phyloP scores from a whole-genome alignment of 2,329 filamentous ascomycete species.

The Fusarium sp. region DNA sequence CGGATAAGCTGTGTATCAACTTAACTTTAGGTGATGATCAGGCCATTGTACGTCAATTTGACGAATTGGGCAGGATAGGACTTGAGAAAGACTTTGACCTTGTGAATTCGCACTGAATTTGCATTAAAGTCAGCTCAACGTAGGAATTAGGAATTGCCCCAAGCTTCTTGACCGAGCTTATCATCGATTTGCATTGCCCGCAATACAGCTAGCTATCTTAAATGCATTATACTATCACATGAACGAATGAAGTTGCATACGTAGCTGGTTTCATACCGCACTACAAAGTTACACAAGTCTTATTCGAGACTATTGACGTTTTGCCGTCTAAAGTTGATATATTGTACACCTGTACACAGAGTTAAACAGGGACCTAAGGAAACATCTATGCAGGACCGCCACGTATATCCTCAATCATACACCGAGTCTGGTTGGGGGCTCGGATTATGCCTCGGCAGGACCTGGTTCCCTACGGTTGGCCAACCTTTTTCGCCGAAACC shows the following conservation, averaged over 20 bases:
- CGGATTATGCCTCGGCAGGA: constrained; percentile 50
- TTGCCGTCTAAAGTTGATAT: constrained; percentile 64
- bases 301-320: constrained; percentile 43
- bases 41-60: constrained; percentile 41
- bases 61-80: constrained; percentile 5
- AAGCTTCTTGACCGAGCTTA: constrained; percentile 3
- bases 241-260: too few relatives aligned
- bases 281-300: constrained; percentile 23
- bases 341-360: constrained; percentile 70
- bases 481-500: constrained; percentile 47
- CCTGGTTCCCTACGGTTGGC: constrained; percentile 46
- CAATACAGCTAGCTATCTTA: constrained; percentile 13
- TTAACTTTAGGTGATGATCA: constrained; percentile 27
- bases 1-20: constrained; percentile 36
- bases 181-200: constrained; percentile 1
- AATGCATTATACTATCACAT: constrained; percentile 14
- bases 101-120: background rate
- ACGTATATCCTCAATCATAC: constrained; percentile 60
- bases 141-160: background rate
- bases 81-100: background rate
- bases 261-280: too few relatives aligned
- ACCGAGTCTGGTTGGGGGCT: constrained; percentile 53
- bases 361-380: constrained; percentile 62
- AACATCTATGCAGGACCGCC: constrained; percentile 66
- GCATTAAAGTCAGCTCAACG: background rate